Evolutionary conservation across 1,284 basidiomycete genomes (phyloP).

Genomic region (Phlebopus sp.): DNA sequence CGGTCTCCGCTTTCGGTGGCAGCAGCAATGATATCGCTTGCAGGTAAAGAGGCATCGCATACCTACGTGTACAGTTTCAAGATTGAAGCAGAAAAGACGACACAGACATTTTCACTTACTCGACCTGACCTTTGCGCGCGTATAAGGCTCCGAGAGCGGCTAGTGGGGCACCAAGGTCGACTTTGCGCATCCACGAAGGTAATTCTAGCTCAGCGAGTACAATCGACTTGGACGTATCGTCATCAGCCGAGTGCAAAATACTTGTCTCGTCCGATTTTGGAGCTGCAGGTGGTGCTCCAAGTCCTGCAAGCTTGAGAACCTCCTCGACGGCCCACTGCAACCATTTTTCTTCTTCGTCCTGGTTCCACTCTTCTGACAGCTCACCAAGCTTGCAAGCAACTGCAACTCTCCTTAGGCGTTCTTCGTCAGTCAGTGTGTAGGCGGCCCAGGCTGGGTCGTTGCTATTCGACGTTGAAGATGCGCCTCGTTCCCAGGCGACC

Average conservation of each 20-base stretch:
- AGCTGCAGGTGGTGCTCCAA: conserved; percentile 4
- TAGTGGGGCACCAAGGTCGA: conserved; percentile 67
- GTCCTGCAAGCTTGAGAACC: conserved; percentile 42
- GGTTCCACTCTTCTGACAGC: conserved; percentile 40
- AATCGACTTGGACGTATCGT: conserved; percentile 5
- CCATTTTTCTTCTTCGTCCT: conserved; percentile 53
- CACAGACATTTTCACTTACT: conserved; percentile 44
- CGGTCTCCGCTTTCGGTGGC: conserved; percentile 42
- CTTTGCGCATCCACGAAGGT: conserved; percentile 57
- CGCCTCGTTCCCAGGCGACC: conserved; percentile 37
- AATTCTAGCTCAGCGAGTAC: conserved; percentile 53
- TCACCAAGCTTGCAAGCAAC: conserved; percentile 70
- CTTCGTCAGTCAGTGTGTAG: conserved; percentile 38
- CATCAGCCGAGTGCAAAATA: not conserved
- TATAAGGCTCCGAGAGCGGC: conserved; percentile 68
- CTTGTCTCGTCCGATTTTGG: not conserved
- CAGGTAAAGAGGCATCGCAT: conserved; percentile 63
- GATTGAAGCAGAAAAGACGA: not conserved
- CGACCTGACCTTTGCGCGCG: conserved; percentile 50
- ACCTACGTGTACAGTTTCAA: conserved; percentile 37
- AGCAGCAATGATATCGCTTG: conserved; percentile 65
- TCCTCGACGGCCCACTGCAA: conserved; percentile 64
- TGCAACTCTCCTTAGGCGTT: conserved; percentile 58
- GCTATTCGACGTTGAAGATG: conserved; percentile 1
- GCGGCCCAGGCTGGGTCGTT: conserved; percentile 16